Base-by-base conservation (phyloP, 1,284 basidiomycete species). In the Tremellales sp. region DNA sequence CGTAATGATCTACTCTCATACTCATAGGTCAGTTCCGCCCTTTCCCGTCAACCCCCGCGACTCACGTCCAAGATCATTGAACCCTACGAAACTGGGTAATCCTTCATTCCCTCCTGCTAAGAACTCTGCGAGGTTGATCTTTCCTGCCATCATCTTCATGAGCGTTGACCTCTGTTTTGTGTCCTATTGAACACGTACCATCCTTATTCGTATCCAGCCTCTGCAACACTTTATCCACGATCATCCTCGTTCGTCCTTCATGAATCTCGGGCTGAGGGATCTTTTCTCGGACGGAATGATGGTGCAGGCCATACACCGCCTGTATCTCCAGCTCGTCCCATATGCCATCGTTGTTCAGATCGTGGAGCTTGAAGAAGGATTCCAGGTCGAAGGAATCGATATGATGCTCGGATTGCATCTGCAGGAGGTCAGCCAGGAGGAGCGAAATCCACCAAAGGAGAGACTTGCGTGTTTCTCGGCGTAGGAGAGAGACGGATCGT, bases 261-360 rank as follows among this genome's bases (percentile, higher is more conserved):
- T 93, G 88, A 45, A 85, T 81, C 42, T 81, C 76, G 32, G 89
- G 85, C 57, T 87, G 84, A 79, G 77, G 83, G 19, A 88, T 86
- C 72, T 86, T 83, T 72, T 89, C 86, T 72, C 87, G 83, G 18
- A 89, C 87, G 60, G 90, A 90, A 50, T 93, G 80, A 70, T 98
- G 95, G 71, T 97, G 91, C 19, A 99, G 86, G 48, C 94, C 94
- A 61, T 95, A 94, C 35, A 94, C 81, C 5, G 89, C 87, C 67
- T 93, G 84, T 53, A 93, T 85, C 71, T 93, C 88, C 52, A 83
- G 81, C 48, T 78, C 75, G 69, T 87, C 82, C 84, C 87, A 87
- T 31, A 77, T 59, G 0, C 86, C 82, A 58, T 71, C 86, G 79
- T 82, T 76, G 74, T 97, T 83, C 50, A 97, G 77, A 73, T 97